phyloP scores from a whole-genome alignment of 495 filamentous ascomycete genomes.

The Aspergillus ellipticus region DNA sequence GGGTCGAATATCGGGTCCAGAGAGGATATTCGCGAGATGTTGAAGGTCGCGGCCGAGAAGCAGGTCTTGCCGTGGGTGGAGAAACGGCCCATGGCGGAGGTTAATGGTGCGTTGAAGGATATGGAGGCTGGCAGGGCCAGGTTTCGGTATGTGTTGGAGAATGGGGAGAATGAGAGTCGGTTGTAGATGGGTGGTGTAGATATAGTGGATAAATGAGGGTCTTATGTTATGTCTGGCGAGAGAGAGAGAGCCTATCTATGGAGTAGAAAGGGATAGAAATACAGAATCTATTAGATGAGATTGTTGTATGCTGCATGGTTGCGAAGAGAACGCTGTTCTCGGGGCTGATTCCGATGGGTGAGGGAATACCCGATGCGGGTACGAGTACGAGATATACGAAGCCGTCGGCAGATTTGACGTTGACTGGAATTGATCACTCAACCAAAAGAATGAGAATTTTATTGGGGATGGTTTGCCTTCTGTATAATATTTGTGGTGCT shows the following conservation, averaged over 20 bases:
- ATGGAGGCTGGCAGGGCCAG: slow-evolving; percentile 67
- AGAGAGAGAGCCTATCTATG: too few species aligned
- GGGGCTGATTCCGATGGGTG: not conserved
- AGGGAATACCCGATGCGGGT: slow-evolving; percentile 9
- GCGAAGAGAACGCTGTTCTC: not conserved
- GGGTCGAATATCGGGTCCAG: slow-evolving; percentile 74
- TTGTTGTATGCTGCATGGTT: too few species aligned
- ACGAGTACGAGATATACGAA: slow-evolving; percentile 20
- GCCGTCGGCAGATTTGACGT: too few species aligned
- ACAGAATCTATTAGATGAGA: not conserved
- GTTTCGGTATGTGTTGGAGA: slow-evolving; percentile 72
- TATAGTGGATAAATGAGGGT: too few species aligned
- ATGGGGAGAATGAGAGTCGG: slow-evolving; percentile 45
- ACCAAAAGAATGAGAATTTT: too few species aligned
- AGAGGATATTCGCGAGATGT: slow-evolving; percentile 73
- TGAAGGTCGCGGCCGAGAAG: slow-evolving; percentile 72
- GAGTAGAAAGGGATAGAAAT: too few species aligned
- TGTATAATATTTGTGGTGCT: too few species aligned
- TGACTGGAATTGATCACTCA: too few species aligned
- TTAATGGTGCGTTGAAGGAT: slow-evolving; percentile 65
- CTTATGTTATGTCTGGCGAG: too few species aligned
- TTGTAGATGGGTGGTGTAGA: slow-evolving; percentile 17
- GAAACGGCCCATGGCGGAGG: slow-evolving; percentile 65
- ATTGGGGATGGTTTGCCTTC: too few species aligned
- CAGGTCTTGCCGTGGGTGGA: slow-evolving; percentile 71